These are phyloP conservation scores for Mesembryanthemum crystallinum DNA, from an alignment of 148 eudicot species.

Conservation along the genomic window DNA sequence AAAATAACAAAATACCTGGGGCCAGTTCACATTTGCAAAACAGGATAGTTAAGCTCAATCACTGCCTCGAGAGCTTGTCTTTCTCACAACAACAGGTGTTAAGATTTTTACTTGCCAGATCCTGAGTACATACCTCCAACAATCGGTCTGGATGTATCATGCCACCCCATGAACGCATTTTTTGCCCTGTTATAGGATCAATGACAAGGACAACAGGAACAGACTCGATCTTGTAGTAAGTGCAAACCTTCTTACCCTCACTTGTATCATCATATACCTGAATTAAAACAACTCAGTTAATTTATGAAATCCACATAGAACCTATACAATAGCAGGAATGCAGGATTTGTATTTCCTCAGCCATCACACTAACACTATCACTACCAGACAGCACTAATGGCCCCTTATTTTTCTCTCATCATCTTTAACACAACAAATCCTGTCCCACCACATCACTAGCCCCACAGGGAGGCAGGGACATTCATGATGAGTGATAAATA, in stretches of 20 bases:
- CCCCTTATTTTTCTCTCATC: background rate
- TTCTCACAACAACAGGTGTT: background rate
- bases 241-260: constrained; percentile 92
- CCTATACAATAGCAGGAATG: background rate
- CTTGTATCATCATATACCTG: constrained; percentile 87
- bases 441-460: background rate
- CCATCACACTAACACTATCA: too few species aligned
- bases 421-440: background rate
- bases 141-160: constrained; percentile 90
- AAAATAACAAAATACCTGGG: background rate
- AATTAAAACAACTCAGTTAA: background rate
- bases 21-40: background rate
- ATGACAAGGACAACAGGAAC: constrained; percentile 73
- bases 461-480: background rate
- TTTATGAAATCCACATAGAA: too few species aligned
- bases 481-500: background rate
- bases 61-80: background rate
- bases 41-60: background rate
- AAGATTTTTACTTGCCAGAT: background rate
- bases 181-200: constrained; percentile 96
- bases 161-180: constrained; percentile 93
- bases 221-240: constrained; percentile 79
- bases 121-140: constrained; percentile 60
- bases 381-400: background rate
- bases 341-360: background rate